phyloP scores from a whole-genome alignment of 768 basidiomycete species.

The Tricholoma saponaceum region DNA sequence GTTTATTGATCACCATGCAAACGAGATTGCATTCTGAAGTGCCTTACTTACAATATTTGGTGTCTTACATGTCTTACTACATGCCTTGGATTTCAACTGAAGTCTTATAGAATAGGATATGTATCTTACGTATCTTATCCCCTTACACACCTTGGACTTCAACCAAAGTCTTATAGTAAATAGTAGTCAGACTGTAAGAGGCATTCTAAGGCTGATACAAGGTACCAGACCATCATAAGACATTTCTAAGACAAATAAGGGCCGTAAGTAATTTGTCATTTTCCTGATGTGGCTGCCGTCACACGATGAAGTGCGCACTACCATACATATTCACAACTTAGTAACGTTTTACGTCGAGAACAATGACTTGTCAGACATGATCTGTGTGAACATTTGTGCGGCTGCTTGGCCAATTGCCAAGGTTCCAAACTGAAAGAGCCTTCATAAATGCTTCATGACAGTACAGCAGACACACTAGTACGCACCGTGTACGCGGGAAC shows the following conservation, averaged over 20 bases:
- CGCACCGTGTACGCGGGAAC: slow-evolving; percentile 43
- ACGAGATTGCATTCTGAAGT: slow-evolving; percentile 21
- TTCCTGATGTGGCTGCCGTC: not conserved
- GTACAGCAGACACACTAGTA: not conserved
- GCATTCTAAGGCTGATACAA: not conserved
- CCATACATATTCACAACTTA: too few species aligned
- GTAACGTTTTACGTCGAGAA: slow-evolving; percentile 11
- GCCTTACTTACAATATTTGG: not conserved
- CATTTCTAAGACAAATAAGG: not conserved
- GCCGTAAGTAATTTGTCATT: not conserved
- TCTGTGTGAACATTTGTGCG: slow-evolving; percentile 40
- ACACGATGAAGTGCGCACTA: too few species aligned
- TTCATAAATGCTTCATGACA: too few species aligned
- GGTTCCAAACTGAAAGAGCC: slow-evolving; percentile 32
- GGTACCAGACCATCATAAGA: not conserved
- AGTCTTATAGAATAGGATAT: not conserved
- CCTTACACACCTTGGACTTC: not conserved
- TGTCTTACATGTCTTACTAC: not conserved
- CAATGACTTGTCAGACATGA: slow-evolving; percentile 28
- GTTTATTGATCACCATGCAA: slow-evolving; percentile 27
- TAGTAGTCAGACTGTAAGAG: not conserved
- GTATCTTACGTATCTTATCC: not conserved
- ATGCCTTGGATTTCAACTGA: not conserved
- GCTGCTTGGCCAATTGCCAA: slow-evolving; percentile 39
- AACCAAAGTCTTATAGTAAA: not conserved